A percentile compares a stretch with the other conserved stretches of the same genome.
Conservation (phyloP, 1,139 yeast species). For the Taiozyma sp. region DNA sequence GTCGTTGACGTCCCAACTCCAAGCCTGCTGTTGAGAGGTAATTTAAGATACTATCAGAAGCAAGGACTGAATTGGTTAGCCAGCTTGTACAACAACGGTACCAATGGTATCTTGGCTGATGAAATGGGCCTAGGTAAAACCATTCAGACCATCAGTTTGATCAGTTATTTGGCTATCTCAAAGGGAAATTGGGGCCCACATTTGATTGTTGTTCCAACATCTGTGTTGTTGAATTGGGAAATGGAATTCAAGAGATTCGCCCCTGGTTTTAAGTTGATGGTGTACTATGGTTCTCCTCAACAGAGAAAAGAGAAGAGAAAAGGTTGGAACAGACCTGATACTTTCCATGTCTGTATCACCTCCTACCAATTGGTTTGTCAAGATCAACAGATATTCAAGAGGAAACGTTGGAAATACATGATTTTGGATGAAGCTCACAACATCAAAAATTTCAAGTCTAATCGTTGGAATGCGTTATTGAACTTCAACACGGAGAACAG, state of each 20-base stretch:
- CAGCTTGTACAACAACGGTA: slow-evolving; percentile 82
- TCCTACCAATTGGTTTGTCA: slow-evolving; percentile 95
- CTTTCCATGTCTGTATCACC: slow-evolving; percentile 95
- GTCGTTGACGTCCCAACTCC: slow-evolving; percentile 71
- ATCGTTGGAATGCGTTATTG: slow-evolving; percentile 92
- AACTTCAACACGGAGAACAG: slow-evolving; percentile 92
- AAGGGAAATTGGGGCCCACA: slow-evolving; percentile 98
- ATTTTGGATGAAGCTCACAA: slow-evolving; percentile 98
- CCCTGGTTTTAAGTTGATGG: slow-evolving; percentile 93
- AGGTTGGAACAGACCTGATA: slow-evolving; percentile 96
- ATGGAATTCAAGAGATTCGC: slow-evolving; percentile 99
- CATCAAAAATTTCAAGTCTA: slow-evolving; percentile 92
- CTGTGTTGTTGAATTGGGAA: slow-evolving; percentile 99
- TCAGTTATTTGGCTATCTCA: slow-evolving; percentile 87
- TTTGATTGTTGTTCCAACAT: slow-evolving; percentile 92
- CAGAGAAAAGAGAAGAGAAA: slow-evolving; percentile 93
- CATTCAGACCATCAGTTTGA: slow-evolving; percentile 86
- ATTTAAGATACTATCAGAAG: slow-evolving; percentile 85
- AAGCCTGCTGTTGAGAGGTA: slow-evolving; percentile 68
- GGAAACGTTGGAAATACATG: slow-evolving; percentile 95
- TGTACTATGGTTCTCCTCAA: slow-evolving; percentile 97
- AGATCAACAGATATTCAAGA: slow-evolving; percentile 88
- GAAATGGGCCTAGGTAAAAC: slow-evolving; percentile 99
- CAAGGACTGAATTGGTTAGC: slow-evolving; percentile 98
- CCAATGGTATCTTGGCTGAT: slow-evolving; percentile 96